Evolutionary conservation across 1,139 yeast genomes (phyloP).

Genomic region (Wickerhamomyces sp.): DNA sequence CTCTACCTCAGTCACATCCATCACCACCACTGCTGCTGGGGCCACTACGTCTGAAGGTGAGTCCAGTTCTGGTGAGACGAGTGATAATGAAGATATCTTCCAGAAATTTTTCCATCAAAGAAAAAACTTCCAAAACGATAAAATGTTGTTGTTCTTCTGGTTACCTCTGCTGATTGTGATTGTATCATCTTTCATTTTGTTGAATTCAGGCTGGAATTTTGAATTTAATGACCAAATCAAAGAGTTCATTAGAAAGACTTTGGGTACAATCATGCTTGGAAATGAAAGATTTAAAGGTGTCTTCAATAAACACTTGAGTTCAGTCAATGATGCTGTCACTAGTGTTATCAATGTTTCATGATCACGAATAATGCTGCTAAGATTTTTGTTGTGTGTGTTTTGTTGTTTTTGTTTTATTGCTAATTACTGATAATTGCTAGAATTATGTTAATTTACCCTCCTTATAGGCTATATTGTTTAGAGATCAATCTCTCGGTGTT

Average conservation of each 20-base stretch:
- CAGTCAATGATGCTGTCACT: slow-evolving; percentile 33
- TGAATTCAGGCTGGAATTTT: slow-evolving; percentile 40
- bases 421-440: too few species aligned
- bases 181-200: slow-evolving; percentile 46
- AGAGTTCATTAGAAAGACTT: slow-evolving; percentile 43
- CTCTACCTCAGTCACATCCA: neutral
- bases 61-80: slow-evolving; percentile 27
- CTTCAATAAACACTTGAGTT: slow-evolving; percentile 33
- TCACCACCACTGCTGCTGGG: too few species aligned
- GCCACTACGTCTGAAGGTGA: slow-evolving; percentile 32
- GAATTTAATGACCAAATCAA: slow-evolving; percentile 31
- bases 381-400: neutral
- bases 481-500: too few species aligned
- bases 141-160: slow-evolving; percentile 88
- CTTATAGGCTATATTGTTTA: too few species aligned
- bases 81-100: slow-evolving; percentile 45
- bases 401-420: neutral
- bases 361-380: neutral
- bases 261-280: slow-evolving; percentile 64
- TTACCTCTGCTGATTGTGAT: slow-evolving; percentile 58
- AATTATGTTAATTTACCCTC: too few species aligned
- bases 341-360: slow-evolving; percentile 20
- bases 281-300: slow-evolving; percentile 62
- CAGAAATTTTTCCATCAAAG: slow-evolving; percentile 53
- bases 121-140: slow-evolving; percentile 73